Conservation (phyloP, 306 rosid genomes). For the Acmispon strigosus region DNA sequence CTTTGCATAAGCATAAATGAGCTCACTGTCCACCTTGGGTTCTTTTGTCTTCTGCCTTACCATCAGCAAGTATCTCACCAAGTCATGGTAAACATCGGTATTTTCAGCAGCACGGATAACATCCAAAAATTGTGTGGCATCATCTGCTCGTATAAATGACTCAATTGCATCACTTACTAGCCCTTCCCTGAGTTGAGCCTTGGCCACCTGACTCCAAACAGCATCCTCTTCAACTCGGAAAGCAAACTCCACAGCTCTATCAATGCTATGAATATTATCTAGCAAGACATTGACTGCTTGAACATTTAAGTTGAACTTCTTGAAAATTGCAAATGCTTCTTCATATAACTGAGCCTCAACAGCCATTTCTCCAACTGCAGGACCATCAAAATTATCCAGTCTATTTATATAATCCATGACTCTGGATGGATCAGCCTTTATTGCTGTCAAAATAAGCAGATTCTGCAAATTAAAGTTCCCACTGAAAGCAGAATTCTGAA, state of each 20-base stretch:
- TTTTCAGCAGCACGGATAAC: conserved; percentile 86
- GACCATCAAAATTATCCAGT: conserved; percentile 96
- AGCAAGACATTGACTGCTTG: conserved; percentile 94
- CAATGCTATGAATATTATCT: conserved; percentile 82
- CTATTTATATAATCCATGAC: conserved; percentile 97
- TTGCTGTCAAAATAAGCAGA: conserved; percentile 91
- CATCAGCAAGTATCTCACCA: conserved; percentile 95
- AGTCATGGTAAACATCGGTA: conserved; percentile 77
- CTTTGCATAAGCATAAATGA: conserved; percentile 97
- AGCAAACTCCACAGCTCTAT: conserved; percentile 96
- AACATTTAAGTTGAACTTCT: conserved; percentile 96
- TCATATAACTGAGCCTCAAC: conserved; percentile 90
- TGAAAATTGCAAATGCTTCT: conserved; percentile 94
- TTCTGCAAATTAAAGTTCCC: conserved; percentile 98
- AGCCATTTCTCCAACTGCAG: conserved; percentile 96
- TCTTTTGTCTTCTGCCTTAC: conserved; percentile 93
- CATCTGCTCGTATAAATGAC: conserved; percentile 95
- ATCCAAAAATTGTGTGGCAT: conserved; percentile 87
- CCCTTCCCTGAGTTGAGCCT: conserved; percentile 96
- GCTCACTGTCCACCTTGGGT: conserved; percentile 98
- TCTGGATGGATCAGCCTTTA: conserved; percentile 96
- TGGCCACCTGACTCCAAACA: conserved; percentile 99
- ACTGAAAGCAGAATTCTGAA: conserved; percentile 98
- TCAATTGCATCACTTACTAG: conserved; percentile 97
- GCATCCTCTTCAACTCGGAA: conserved; percentile 99